Conservation (phyloP, 495 filamentous ascomycete species). For the Aspergillus indologenus region DNA sequence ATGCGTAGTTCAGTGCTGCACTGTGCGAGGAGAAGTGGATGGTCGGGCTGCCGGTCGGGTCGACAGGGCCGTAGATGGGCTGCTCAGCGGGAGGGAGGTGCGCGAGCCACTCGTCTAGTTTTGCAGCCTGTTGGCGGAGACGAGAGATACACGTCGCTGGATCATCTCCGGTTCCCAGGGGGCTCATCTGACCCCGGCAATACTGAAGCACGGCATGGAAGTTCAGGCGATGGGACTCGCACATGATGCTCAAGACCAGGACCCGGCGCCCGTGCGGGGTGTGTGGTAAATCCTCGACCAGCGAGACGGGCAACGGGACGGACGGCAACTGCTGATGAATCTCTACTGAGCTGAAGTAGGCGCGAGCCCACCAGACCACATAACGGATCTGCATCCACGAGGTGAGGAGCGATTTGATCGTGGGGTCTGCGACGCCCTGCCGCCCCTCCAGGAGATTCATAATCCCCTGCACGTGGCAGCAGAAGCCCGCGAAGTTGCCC, state of each 20-base stretch:
- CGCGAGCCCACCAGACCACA: conserved; percentile 30
- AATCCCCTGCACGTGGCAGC: conserved; percentile 27
- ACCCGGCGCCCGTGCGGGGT: conserved; percentile 21
- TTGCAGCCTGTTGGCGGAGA: too few species aligned
- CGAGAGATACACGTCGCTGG: too few species aligned
- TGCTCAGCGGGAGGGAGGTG: conserved; percentile 21
- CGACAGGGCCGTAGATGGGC: conserved; percentile 8
- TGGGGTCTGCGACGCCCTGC: neutral
- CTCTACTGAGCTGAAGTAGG: conserved; percentile 24
- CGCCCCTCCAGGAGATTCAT: conserved; percentile 1
- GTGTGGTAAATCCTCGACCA: conserved; percentile 5
- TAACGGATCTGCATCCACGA: conserved; percentile 26
- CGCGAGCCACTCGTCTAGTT: conserved; percentile 21
- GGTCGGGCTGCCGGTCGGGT: neutral
- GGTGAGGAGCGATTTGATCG: conserved; percentile 15
- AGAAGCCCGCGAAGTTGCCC: conserved; percentile 29
- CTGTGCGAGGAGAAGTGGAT: conserved; percentile 26
- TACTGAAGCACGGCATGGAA: conserved; percentile 12
- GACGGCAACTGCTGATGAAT: conserved; percentile 16
- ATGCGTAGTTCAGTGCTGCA: conserved; percentile 30
- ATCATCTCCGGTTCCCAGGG: too few species aligned
- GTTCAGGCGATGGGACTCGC: conserved; percentile 31
- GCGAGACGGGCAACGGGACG: conserved; percentile 8
- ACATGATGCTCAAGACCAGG: conserved; percentile 26
- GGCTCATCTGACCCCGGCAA: too few species aligned